phyloP scores from a whole-genome alignment of 2,329 filamentous ascomycete species.

The Furcasterigmium sp. region DNA sequence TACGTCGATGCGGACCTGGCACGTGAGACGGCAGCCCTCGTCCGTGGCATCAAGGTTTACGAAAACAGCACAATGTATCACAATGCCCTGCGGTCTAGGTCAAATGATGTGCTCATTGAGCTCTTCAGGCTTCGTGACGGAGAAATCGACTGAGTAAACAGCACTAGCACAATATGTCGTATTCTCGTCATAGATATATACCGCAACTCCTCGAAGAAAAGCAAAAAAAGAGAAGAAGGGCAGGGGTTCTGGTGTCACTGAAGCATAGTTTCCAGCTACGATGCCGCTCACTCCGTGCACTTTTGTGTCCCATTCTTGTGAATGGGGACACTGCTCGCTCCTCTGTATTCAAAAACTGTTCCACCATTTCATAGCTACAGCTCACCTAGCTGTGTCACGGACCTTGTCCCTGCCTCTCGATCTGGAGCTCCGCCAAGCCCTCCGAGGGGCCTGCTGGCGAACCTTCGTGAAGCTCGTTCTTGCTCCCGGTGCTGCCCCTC shows the following conservation, averaged over 20 bases:
- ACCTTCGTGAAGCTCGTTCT: slow-evolving; percentile 27
- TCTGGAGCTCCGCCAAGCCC: slow-evolving; percentile 26
- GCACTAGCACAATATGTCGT: too few species aligned
- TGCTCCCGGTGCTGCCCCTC: slow-evolving; percentile 24
- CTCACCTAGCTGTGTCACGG: background rate
- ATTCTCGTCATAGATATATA: too few species aligned
- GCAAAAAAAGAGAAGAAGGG: too few species aligned
- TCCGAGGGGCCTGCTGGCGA: slow-evolving; percentile 24
- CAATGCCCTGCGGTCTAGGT: slow-evolving; percentile 68
- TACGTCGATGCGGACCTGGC: slow-evolving; percentile 79
- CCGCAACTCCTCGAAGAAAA: too few species aligned
- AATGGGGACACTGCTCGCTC: too few species aligned
- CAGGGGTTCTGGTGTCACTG: too few species aligned
- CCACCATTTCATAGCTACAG: too few species aligned
- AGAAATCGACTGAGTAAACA: slow-evolving; percentile 42
- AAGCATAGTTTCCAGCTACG: too few species aligned
- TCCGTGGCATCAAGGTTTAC: slow-evolving; percentile 73
- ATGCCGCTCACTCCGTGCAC: too few species aligned
- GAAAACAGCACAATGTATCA: slow-evolving; percentile 87
- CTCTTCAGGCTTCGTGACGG: slow-evolving; percentile 74
- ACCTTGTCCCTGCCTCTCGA: background rate
- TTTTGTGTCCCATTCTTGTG: too few species aligned
- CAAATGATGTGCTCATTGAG: slow-evolving; percentile 70
- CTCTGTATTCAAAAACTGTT: too few species aligned
- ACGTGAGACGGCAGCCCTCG: slow-evolving; percentile 65